phyloP scores from a whole-genome alignment of 345 rosid genomes.

The Lepidium africanum region DNA sequence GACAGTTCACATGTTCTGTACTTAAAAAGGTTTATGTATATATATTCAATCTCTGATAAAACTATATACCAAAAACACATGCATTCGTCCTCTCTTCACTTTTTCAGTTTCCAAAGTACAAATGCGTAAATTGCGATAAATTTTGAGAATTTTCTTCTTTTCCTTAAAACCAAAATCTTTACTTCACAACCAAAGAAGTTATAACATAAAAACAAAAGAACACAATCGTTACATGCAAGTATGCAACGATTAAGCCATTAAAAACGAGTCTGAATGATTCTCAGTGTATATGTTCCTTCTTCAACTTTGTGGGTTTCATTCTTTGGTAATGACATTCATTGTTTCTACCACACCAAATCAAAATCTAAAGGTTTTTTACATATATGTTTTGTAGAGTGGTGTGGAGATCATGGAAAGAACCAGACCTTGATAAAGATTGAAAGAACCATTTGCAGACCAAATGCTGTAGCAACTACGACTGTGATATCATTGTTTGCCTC shows the following conservation, averaged over 20 bases:
- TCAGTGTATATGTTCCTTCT: conserved; percentile 3
- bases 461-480: conserved; percentile 49
- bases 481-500: conserved; percentile 45
- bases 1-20: conserved; percentile 15
- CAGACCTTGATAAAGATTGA: conserved; percentile 88
- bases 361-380: conserved; percentile 16
- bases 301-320: conserved; percentile 10
- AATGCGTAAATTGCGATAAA: neutral
- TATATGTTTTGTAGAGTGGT: neutral
- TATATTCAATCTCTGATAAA: neutral
- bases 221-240: conserved; percentile 13
- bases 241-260: neutral
- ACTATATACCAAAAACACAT: neutral
- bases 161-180: neutral
- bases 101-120: neutral
- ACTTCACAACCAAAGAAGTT: neutral
- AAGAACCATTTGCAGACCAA: conserved; percentile 69
- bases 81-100: neutral
- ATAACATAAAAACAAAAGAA: neutral
- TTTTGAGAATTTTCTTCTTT: neutral
- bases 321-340: neutral
- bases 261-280: conserved; percentile 3
- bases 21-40: neutral
- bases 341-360: conserved; percentile 13
- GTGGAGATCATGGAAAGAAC: conserved; percentile 62